Evolutionary conservation across 2,329 filamentous ascomycete species (phyloP), one percentile per base, ranked within the genome.

Genomic region (Capronia epimyces): DNA sequence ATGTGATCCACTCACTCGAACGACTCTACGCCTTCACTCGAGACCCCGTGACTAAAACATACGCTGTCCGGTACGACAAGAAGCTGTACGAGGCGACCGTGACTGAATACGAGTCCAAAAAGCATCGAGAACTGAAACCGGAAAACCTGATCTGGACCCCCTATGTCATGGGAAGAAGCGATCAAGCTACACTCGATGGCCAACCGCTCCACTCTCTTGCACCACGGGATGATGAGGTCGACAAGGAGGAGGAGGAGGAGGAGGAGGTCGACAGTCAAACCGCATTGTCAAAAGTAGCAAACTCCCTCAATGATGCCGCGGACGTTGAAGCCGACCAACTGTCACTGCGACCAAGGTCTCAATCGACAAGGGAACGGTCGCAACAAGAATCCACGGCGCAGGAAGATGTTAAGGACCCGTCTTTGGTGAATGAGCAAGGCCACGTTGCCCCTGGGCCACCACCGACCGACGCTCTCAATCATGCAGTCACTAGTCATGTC

Each of bases 1-100:
- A 98, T 68, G 90, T 97, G 53, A 87, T 98, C 10, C 94, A 93
- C 10, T 91, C 88, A 0, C 75, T 98, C 2, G 93, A 98, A 70
- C 89, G 88, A 0, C 73, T 98, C 9, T 84, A 91, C 36, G 91
- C 89, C 48, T 78, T 98, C 20, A 87, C 96, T 13, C 82, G 89
- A 52, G 93, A 98, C 67, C 89, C 91, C 1, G 77, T 88, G 49
- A 95, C 91, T 0, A 88, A 86, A 54, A 78, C 85, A 3, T 98
- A 98, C 67, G 93, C 89, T 1, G 83, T 98, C 58, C 82, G 93
- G 25, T 79, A 97, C 16, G 90, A 97, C 66, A 76, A 88, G 50
- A 78, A 82, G 2, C 95, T 91, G 65, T 96, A 91, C 68, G 82
- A 82, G 51, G 83, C 91, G 58, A 95, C 95, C 62, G 86, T 96